Percentiles rank a stretch among this genome's conserved stretches.
These are phyloP conservation scores for Dipodascus geniculatus DNA, from an alignment of 805 yeast genomes.

Conservation along the genomic window DNA sequence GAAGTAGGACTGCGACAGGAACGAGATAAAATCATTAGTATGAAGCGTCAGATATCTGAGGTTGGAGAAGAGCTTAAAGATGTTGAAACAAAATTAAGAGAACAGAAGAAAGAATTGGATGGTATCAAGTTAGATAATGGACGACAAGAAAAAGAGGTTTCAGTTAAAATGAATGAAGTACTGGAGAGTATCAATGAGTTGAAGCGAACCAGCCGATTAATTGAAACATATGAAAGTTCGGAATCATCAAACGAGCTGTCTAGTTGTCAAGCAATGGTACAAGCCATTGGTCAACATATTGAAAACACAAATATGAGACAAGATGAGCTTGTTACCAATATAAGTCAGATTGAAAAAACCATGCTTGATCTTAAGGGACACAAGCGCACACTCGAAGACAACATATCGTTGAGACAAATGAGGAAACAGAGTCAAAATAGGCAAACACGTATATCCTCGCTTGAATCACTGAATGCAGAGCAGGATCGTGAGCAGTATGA, in stretches of 20 bases:
- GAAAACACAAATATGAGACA: slow-evolving; percentile 16
- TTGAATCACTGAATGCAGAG: slow-evolving; percentile 50
- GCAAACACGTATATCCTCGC: slow-evolving; percentile 29
- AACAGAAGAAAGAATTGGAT: not conserved
- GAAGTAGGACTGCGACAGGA: not conserved
- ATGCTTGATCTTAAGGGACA: slow-evolving; percentile 47
- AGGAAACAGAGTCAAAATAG: slow-evolving; percentile 29
- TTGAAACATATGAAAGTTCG: slow-evolving; percentile 9
- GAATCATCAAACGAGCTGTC: slow-evolving; percentile 7
- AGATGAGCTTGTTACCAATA: slow-evolving; percentile 12
- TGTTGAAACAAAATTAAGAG: slow-evolving; percentile 45
- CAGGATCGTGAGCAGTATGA: slow-evolving; percentile 50
- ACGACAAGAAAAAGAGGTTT: slow-evolving; percentile 1
- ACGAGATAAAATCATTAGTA: slow-evolving; percentile 23
- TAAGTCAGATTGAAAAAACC: slow-evolving; percentile 29
- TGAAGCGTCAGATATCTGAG: slow-evolving; percentile 33
- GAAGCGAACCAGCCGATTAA: slow-evolving; percentile 2
- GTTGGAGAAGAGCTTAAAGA: slow-evolving; percentile 41
- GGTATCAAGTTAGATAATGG: not conserved
- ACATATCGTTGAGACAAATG: slow-evolving; percentile 44
- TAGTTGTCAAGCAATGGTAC: slow-evolving; percentile 20
- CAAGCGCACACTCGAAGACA: slow-evolving; percentile 53
- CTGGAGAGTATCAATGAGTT: slow-evolving; percentile 6
- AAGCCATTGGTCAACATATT: slow-evolving; percentile 13
- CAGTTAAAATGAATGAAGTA: slow-evolving; percentile 2